Conservation (phyloP, 2,329 filamentous ascomycete species). For the Nannizziopsis arthrosporioides region DNA sequence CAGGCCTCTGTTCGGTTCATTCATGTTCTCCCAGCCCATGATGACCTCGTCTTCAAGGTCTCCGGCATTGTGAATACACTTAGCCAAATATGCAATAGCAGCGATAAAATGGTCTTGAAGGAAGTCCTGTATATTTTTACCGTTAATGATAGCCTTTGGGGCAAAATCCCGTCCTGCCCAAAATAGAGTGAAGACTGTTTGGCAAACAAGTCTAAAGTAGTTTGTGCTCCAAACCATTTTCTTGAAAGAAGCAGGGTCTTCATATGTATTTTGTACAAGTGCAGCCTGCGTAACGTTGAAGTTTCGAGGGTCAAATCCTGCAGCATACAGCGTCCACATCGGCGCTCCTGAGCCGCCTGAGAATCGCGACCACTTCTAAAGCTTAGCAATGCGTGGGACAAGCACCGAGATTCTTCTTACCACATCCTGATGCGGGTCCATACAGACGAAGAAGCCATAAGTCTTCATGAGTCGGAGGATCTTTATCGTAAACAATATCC, state of each 20-base stretch:
- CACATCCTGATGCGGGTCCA: conserved; percentile 98
- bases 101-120: conserved; percentile 74
- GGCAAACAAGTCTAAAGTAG: conserved; percentile 74
- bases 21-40: conserved; percentile 92
- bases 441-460: conserved; percentile 92
- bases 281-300: conserved; percentile 83
- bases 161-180: conserved; percentile 86
- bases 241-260: conserved; percentile 71
- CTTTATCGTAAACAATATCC: conserved; percentile 81
- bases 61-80: conserved; percentile 76
- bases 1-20: conserved; percentile 84
- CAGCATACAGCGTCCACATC: conserved; percentile 95
- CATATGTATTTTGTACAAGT: conserved; percentile 87
- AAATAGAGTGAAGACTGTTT: conserved; percentile 89
- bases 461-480: conserved; percentile 70
- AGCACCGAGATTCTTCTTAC: conserved; percentile 30
- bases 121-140: conserved; percentile 92
- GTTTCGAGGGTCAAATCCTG: conserved; percentile 72
- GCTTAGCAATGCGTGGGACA: conserved; percentile 14
- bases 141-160: conserved; percentile 89
- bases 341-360: conserved; percentile 90
- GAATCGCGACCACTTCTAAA: conserved; percentile 71
- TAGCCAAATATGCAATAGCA: conserved; percentile 69
- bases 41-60: conserved; percentile 77
- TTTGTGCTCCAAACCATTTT: conserved; percentile 99